Evolutionary conservation across 2,329 filamentous ascomycete genomes (phyloP).

Genomic region (Arachnomyces sp.): DNA sequence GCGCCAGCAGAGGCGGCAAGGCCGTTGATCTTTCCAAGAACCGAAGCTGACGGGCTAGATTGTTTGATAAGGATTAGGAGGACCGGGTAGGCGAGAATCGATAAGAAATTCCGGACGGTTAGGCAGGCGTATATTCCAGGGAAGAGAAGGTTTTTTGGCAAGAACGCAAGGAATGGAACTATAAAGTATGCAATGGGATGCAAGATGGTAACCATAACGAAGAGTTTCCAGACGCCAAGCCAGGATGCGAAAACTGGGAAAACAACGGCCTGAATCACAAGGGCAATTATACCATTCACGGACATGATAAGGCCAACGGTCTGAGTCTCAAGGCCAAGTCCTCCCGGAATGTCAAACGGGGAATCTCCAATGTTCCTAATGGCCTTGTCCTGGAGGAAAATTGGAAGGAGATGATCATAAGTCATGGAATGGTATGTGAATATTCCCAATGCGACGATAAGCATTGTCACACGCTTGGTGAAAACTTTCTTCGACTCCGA

Average conservation of each 20-base stretch:
- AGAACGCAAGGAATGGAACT: slow-evolving; percentile 58
- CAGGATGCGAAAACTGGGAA: slow-evolving; percentile 58
- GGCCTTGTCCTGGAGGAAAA: slow-evolving; percentile 71
- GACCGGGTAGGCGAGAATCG: slow-evolving; percentile 61
- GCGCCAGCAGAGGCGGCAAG: slow-evolving; percentile 66
- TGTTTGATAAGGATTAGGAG: slow-evolving; percentile 67
- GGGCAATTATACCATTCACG: slow-evolving; percentile 62
- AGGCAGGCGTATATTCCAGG: slow-evolving; percentile 60
- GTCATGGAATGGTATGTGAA: slow-evolving; percentile 96
- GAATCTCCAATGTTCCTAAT: slow-evolving; percentile 24
- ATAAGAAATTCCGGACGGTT: slow-evolving; percentile 58
- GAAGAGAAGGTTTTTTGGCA: slow-evolving; percentile 49
- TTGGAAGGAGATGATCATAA: slow-evolving; percentile 84
- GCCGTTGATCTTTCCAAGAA: slow-evolving; percentile 64
- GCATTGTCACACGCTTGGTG: slow-evolving; percentile 60
- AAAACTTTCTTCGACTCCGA: slow-evolving; percentile 42
- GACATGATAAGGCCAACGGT: slow-evolving; percentile 63
- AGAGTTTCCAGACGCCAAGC: slow-evolving; percentile 61
- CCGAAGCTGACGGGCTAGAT: slow-evolving; percentile 54
- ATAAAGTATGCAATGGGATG: slow-evolving; percentile 63
- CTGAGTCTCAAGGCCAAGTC: slow-evolving; percentile 58
- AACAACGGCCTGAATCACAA: slow-evolving; percentile 64
- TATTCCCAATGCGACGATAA: slow-evolving; percentile 75
- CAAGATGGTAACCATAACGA: slow-evolving; percentile 56
- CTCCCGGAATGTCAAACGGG: slow-evolving; percentile 54